Evolutionary conservation across 2,329 filamentous ascomycete species (phyloP), one percentile per base, ranked within the genome.

Genomic region (Hirsutella minnesotensis): DNA sequence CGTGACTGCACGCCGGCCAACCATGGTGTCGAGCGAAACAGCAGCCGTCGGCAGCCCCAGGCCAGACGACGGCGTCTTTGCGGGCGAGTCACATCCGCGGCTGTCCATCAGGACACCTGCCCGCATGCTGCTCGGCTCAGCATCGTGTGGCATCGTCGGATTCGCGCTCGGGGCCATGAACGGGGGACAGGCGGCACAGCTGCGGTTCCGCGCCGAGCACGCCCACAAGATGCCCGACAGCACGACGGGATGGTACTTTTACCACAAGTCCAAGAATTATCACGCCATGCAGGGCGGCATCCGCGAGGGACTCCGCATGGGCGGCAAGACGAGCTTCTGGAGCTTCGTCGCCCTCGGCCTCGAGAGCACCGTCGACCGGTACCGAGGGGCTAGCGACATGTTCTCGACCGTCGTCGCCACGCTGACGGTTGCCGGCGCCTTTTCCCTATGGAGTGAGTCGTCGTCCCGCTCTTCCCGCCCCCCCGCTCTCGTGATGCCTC

Each of bases 221-320:
- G 88, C 92, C 1, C 92, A 98, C 69, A 85, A 90, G 51, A 79
- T 95, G 48, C 92, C 92, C 18, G 80, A 77, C 3, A 81, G 81
- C 1, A 81, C 86, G 21, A 78, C 81, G 2, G 90, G 88, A 16
- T 98, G 92, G 92, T 98, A 90, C 59, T 76, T 96, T n/a, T 98
- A 98, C 63, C 90, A 96, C 69, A 95, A 95, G 66, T 86, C 80
- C 59, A 96, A 96, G 64, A 96, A 95, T 64, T 96, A 98, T 67
- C 79, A 87, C 54, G 75, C 83, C 41, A 81, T 86, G 54, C 73
- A 83, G 19, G 85, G 83, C 5, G 90, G 84, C 1, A 67, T 94
- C 16, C 77, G 77, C 41, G 87, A 94, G 55, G 92, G 87, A 0
- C 53, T 86, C 40, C 79, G 75, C 50, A 86, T 92, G 72, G 88